Evolutionary conservation across 164 flowering plant species (phyloP).

Genomic region (Vitis rotundifolia): DNA sequence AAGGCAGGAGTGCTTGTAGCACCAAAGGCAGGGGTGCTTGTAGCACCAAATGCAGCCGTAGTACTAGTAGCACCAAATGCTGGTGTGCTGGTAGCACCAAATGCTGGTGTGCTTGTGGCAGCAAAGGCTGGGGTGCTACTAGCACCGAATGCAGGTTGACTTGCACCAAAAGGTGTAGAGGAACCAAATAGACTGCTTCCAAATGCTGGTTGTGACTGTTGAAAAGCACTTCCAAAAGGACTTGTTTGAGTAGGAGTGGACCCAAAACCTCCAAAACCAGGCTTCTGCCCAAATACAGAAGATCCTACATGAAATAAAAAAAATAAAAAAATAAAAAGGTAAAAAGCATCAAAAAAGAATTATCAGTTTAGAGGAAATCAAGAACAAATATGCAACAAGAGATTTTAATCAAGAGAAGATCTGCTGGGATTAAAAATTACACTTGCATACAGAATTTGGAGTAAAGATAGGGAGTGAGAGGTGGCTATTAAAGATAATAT

Average conservation of each 20-base stretch:
- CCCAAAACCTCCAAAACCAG: constrained; percentile 90
- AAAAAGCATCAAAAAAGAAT: background rate
- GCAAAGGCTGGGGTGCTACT: constrained; percentile 62
- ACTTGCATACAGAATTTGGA: too few relatives aligned
- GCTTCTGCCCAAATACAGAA: constrained; percentile 78
- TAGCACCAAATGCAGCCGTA: constrained; percentile 25
- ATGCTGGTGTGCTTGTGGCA: constrained; percentile 49
- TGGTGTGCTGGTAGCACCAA: constrained; percentile 58
- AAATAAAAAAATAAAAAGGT: background rate
- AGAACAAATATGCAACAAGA: background rate
- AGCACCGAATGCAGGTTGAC: constrained; percentile 67
- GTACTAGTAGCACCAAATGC: constrained; percentile 64
- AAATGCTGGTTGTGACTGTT: constrained; percentile 84
- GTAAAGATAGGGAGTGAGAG: too few relatives aligned
- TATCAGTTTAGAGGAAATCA: background rate
- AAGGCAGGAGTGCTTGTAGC: constrained; percentile 53
- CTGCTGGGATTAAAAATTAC: too few relatives aligned
- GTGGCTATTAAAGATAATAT: too few relatives aligned
- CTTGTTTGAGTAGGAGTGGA: constrained; percentile 67
- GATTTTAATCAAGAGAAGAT: too few relatives aligned
- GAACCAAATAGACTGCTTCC: constrained; percentile 74
- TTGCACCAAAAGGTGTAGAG: constrained; percentile 71
- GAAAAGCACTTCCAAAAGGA: constrained; percentile 89
- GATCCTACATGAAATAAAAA: constrained; percentile 47
- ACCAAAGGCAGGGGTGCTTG: constrained; percentile 55